phyloP scores from a whole-genome alignment of 75 land plant species.

The Picea sitchensis region DNA sequence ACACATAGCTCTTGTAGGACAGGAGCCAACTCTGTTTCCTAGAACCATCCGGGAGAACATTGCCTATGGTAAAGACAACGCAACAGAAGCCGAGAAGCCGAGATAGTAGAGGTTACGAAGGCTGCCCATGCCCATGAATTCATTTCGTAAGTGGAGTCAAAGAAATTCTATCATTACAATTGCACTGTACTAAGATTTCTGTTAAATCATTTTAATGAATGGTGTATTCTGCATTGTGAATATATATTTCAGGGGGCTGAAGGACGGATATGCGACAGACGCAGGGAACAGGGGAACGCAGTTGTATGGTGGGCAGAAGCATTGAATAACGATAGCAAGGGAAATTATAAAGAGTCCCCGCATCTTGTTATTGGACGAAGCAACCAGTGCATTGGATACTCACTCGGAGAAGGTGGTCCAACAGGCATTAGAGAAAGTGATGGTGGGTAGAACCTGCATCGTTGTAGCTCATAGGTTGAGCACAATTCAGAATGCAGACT shows the following conservation, averaged over 20 bases:
- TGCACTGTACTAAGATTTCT: background rate
- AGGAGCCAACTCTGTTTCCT: slow-evolving; percentile 74
- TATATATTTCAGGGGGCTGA: slow-evolving; percentile 12
- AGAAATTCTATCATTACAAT: no score
- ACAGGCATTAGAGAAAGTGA: slow-evolving; percentile 34
- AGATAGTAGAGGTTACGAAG: slow-evolving; percentile 52
- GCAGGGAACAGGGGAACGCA: slow-evolving; percentile 62
- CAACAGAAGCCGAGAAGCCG: slow-evolving; percentile 58
- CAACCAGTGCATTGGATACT: slow-evolving; percentile 58
- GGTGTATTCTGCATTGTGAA: background rate
- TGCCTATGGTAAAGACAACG: slow-evolving; percentile 42
- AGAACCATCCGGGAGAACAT: slow-evolving; percentile 71
- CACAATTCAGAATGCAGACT: slow-evolving; percentile 51
- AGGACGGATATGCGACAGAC: slow-evolving; percentile 62
- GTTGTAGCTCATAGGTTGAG: slow-evolving; percentile 70
- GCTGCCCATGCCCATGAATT: slow-evolving; percentile 74
- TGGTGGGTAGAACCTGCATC: slow-evolving; percentile 40
- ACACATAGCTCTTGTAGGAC: slow-evolving; percentile 61
- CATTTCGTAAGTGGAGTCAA: slow-evolving; percentile 32
- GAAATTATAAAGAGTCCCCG: slow-evolving; percentile 30
- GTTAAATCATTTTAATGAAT: background rate
- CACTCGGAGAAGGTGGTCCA: slow-evolving; percentile 57
- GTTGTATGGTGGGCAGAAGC: slow-evolving; percentile 48
- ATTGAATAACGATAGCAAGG: slow-evolving; percentile 26
- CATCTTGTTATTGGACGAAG: slow-evolving; percentile 50